Percentiles rank a stretch among this genome's conserved stretches.
Evolutionary conservation across 148 eudicot genomes (phyloP).

Genomic region (Pouteria glomerata): DNA sequence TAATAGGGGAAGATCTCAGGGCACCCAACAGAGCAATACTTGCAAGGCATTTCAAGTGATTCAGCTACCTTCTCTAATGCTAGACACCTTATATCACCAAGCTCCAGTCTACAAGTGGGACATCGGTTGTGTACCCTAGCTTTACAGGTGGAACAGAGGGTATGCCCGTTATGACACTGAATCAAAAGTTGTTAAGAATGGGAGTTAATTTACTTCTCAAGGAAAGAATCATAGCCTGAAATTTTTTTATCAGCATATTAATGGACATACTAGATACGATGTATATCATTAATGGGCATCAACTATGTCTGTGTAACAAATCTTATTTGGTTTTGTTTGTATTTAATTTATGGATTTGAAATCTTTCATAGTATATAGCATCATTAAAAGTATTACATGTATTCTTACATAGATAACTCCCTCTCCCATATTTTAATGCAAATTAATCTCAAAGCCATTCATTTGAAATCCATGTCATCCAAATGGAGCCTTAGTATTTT

Average conservation of each 20-base stretch:
- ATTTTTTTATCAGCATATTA: neutral
- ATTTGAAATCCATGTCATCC: too few species aligned
- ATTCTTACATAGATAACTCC: neutral
- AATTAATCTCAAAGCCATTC: too few species aligned
- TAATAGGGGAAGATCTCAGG: slow-evolving; percentile 43
- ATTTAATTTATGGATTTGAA: too few species aligned
- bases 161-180: slow-evolving; percentile 50
- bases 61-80: slow-evolving; percentile 48
- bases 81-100: slow-evolving; percentile 46
- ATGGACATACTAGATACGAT: neutral
- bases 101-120: slow-evolving; percentile 52
- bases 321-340: too few species aligned
- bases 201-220: neutral
- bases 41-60: slow-evolving; percentile 46
- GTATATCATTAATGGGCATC: too few species aligned
- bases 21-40: slow-evolving; percentile 36
- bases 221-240: neutral
- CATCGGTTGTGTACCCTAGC: slow-evolving; percentile 38
- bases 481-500: too few species aligned
- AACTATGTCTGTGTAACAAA: too few species aligned
- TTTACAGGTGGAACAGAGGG: slow-evolving; percentile 47
- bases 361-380: neutral
- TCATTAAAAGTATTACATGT: neutral
- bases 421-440: too few species aligned
- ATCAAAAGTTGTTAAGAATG: neutral